Evolutionary conservation across 179 eudicot genomes (phyloP).

Genomic region (Silene coronaria): DNA sequence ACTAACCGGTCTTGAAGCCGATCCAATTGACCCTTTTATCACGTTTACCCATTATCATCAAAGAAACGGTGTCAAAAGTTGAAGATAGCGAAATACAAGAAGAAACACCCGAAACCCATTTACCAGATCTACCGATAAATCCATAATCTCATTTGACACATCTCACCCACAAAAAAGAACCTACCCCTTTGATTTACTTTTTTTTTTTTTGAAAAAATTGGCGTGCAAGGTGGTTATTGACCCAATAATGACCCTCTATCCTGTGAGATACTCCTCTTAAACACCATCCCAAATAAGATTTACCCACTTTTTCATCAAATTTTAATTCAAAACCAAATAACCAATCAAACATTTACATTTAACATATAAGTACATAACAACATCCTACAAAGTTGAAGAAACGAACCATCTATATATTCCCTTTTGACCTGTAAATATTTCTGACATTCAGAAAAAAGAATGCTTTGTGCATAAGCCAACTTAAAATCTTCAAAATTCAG

Average conservation of each 20-base stretch:
- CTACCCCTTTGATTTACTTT: too few species aligned
- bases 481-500: neutral
- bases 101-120: too few species aligned
- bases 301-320: neutral
- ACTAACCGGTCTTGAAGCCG: too few species aligned
- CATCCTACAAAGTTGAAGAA: constrained; percentile 19
- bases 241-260: neutral
- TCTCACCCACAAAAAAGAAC: too few species aligned
- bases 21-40: too few species aligned
- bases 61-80: too few species aligned
- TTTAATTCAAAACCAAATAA: constrained; percentile 6
- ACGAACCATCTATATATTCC: constrained; percentile 25
- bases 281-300: neutral
- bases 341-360: neutral
- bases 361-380: neutral
- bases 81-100: too few species aligned
- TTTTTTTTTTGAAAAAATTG: too few species aligned
- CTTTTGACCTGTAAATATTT: neutral
- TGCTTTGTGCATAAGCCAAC: constrained; percentile 31
- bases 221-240: too few species aligned
- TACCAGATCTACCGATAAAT: too few species aligned
- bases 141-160: too few species aligned
- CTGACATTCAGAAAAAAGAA: neutral
- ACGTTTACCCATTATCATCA: too few species aligned
- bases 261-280: neutral